phyloP scores from a whole-genome alignment of 352 stramenopile genomes.

The Pythium aquatile region DNA sequence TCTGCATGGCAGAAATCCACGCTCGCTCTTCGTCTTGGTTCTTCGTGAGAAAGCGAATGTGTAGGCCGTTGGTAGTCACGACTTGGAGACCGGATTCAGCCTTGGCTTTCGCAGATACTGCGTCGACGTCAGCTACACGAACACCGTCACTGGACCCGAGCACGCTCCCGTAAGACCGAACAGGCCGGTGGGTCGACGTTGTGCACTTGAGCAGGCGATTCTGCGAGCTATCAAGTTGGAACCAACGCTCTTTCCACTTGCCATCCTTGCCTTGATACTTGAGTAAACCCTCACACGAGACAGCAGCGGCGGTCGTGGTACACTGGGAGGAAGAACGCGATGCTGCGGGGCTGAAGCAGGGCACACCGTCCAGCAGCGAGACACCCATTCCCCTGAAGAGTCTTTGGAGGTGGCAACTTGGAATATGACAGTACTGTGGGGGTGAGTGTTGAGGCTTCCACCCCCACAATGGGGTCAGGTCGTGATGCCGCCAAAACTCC shows the following conservation, averaged over 20 bases:
- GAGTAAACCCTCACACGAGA: constrained; percentile 48
- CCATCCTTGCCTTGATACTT: constrained; percentile 47
- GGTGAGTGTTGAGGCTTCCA: too few species aligned
- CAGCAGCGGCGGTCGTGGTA: background rate
- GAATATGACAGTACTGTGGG: too few species aligned
- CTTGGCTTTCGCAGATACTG: background rate
- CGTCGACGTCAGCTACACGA: constrained; percentile 6
- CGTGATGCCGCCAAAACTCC: background rate
- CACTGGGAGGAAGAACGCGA: background rate
- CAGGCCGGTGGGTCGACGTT: constrained; percentile 28
- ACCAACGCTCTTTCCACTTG: constrained; percentile 69
- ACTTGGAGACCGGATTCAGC: constrained; percentile 34
- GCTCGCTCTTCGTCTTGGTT: constrained; percentile 36
- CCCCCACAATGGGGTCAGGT: background rate
- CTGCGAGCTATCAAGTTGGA: constrained; percentile 48
- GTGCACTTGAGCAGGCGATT: constrained; percentile 53
- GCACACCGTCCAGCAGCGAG: background rate
- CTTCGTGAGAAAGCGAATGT: constrained; percentile 44
- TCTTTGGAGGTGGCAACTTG: too few species aligned
- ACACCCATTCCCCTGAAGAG: background rate
- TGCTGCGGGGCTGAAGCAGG: background rate
- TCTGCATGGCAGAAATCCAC: constrained; percentile 48
- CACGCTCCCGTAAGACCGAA: constrained; percentile 31
- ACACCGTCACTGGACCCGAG: constrained; percentile 30
- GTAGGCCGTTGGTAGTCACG: constrained; percentile 29